Evolutionary conservation across 129 eudicot genomes (phyloP).

Genomic region (Escallonia herrerae): DNA sequence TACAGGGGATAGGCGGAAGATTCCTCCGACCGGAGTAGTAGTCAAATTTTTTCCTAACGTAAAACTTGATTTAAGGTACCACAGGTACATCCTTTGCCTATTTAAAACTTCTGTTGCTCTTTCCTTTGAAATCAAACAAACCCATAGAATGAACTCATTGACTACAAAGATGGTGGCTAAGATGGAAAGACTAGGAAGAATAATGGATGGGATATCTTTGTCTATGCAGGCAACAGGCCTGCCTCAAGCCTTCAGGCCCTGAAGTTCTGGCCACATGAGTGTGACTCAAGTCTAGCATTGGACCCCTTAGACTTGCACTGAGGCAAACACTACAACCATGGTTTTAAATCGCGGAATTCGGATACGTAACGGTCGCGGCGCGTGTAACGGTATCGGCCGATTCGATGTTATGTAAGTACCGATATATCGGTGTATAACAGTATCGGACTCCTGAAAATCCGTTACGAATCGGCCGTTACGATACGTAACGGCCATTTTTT

Average conservation of each 20-base stretch:
- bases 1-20: no score
- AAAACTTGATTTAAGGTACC: conserved; percentile 24
- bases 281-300: conserved; percentile 50
- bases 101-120: neutral
- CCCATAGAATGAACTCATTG: conserved; percentile 22
- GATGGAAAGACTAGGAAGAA: neutral
- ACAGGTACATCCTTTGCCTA: conserved; percentile 22
- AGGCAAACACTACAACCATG: conserved; percentile 57
- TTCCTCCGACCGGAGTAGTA: no score
- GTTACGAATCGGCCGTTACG: no score
- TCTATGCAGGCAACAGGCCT: conserved; percentile 70
- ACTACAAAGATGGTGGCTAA: conserved; percentile 18
- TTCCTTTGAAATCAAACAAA: neutral
- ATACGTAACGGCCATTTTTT: no score
- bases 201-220: conserved; percentile 55
- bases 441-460: no score
- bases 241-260: conserved; percentile 29
- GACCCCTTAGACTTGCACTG: conserved; percentile 26
- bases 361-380: no score
- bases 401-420: no score
- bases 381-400: no score
- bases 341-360: no score
- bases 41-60: neutral
- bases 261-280: conserved; percentile 31
- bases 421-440: no score